Evolutionary conservation across 768 basidiomycete genomes (phyloP), one percentile per base, ranked within the genome.

Genomic region (Lactarius sp.): DNA sequence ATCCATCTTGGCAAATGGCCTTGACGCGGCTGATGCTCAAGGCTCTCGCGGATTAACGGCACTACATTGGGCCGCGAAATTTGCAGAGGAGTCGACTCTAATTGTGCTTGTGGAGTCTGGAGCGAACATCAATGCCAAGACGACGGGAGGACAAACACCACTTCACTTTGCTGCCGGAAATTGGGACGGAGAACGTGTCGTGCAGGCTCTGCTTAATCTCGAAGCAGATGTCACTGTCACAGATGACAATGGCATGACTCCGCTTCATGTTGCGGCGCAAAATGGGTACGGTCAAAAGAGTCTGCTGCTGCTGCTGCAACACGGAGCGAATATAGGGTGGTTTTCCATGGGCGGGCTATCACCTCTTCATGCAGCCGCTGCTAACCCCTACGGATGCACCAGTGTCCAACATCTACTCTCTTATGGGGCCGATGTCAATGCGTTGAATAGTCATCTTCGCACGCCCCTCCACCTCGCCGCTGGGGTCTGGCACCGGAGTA

Each of bases 51-150:
- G 60, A 22, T n/a, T 44, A 20, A 52, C 51, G 20, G 60, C 60
- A 8, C 52, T 61, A 2, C 60, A 61, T 20, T 53, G 10, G 60
- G 50, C 60, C 22, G 52, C 60, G 5, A 46, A 53, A 46, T 53
- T 52, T 5, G 60, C 60, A 22, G 60, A 54, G 33, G 41, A 31
- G 12, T n/a, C 34, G 16, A 53, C 60, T 53, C 16, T 52, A 18
- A 46, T 31, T 33, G 42, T 44, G 10, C 60, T 54, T 47, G 41
- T 61, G 13, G 60, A 61, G 18, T 44, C 14, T 22, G 2, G 56
- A 5, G 56, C 56, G 18, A 34, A 47, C 13, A 27, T 49, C 44
- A 36, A 37, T 5, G 33, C 34, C n/a, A 54, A 18, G 41, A 46
- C 14, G 34, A 54, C 8, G 60, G 60, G 27, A 42, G 44, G 27